Base-by-base conservation (phyloP, 129 eudicot genomes). In the Centaurea solstitialis region DNA sequence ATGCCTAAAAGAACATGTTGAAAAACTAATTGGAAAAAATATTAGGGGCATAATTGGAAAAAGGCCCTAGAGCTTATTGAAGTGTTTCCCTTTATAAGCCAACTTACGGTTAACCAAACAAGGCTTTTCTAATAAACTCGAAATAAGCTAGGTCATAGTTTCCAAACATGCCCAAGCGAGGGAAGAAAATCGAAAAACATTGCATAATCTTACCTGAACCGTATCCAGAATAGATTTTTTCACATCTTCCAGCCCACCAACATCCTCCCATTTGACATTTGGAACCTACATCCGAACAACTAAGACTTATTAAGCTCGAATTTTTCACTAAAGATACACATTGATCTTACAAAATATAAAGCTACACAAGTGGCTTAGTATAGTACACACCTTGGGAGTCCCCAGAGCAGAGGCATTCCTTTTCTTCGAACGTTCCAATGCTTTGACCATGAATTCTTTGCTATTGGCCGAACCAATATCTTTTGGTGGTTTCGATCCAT, bases 231-330 rank as follows among this genome's bases (percentile, higher is more conserved):
- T 95, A 37, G 97, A 91, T 84, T 92, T 91, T 86, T 95, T 95
- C 70, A 92, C 99, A 83, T 95, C 98, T 89, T 95, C 99, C 78
- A 95, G 93, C 74, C 99, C 99, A 76, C 99, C 99, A 83, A 95
- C 98, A 89, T 95, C 99, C 62, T 95, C 99, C 99, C 99, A 95
- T 81, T 92, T 92, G 61, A 95, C 94, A 81, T 95, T 85, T 39
- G 99, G 99, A 75, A 95, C 97, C 99, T 95, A 75, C 68, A 86
- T 20, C 45, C 75, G 62, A 68, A 70, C 15, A 77, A 59, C 67
- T n/a, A 18, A 47, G 23, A 70, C 76, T 81, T 40, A 82, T 45
- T 57, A 64, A 5, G 20, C 26, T 43, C 10, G 21, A 70, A 69
- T 9, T 17, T 66, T 79, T 65, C 30, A 2, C 70, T 5, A 12